Percentiles rank a stretch among this genome's conserved stretches.
phyloP scores from a whole-genome alignment of 441 rosid species.

The Populus hybrid region DNA sequence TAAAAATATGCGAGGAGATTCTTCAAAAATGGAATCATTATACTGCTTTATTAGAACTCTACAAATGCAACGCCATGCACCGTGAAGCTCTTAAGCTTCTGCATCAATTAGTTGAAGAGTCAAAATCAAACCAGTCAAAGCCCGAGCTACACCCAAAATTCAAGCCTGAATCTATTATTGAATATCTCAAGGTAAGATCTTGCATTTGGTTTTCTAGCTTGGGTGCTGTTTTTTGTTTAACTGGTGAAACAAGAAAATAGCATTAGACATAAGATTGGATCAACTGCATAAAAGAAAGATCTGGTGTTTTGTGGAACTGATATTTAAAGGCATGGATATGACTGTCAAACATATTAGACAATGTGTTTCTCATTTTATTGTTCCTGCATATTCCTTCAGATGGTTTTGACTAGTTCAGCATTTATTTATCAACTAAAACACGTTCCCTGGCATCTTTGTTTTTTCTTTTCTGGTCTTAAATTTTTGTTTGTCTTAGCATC shows the following conservation, averaged over 20 bases:
- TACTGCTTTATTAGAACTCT: slow-evolving; percentile 75
- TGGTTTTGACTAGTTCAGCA: background rate
- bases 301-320: background rate
- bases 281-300: no score
- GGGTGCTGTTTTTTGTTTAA: background rate
- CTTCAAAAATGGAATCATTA: slow-evolving; percentile 63
- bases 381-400: background rate
- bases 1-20: slow-evolving; percentile 83
- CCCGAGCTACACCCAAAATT: slow-evolving; percentile 49
- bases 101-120: slow-evolving; percentile 67
- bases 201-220: background rate
- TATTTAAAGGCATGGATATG: background rate
- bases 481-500: background rate
- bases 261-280: background rate
- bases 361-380: background rate
- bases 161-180: slow-evolving; percentile 78
- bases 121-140: slow-evolving; percentile 42
- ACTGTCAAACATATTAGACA: background rate
- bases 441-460: background rate
- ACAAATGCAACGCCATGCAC: slow-evolving; percentile 82
- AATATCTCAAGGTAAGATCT: slow-evolving; percentile 78
- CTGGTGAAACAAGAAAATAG: background rate
- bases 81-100: slow-evolving; percentile 88
- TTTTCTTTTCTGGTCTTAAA: background rate
- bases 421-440: background rate